These are phyloP conservation scores for Physocladia obscura DNA, from an alignment of 192 early-diverging fungal species.

Conservation along the genomic window DNA sequence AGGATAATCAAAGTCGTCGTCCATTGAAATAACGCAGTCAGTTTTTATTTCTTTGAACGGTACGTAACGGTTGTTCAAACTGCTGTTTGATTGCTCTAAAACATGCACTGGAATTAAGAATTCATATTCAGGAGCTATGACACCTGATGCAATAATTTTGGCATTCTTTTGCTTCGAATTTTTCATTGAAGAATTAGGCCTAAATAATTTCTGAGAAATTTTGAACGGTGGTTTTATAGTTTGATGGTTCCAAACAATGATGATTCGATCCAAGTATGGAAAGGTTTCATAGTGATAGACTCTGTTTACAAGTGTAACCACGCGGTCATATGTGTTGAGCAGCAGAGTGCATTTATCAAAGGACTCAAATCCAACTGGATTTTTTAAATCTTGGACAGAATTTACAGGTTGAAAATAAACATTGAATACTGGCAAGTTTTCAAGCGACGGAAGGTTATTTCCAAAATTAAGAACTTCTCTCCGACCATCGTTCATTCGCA, in stretches of 20 bases:
- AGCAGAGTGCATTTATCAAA: constrained; percentile 37
- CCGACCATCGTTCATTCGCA: neutral
- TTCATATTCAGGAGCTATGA: neutral
- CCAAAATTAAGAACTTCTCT: neutral
- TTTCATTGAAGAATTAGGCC: no score
- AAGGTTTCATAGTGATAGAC: constrained; percentile 32
- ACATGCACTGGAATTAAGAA: constrained; percentile 30
- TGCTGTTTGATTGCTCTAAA: constrained; percentile 17
- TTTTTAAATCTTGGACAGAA: neutral
- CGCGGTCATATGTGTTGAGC: constrained; percentile 32
- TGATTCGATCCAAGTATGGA: constrained; percentile 17
- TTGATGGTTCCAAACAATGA: constrained; percentile 41
- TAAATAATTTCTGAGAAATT: no score
- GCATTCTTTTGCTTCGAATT: neutral
- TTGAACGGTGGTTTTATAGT: constrained; percentile 14
- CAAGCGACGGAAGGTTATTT: neutral
- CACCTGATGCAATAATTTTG: neutral
- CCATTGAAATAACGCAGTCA: constrained; percentile 38
- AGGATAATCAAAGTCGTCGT: constrained; percentile 41
- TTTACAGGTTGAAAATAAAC: neutral
- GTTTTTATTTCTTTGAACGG: constrained; percentile 33
- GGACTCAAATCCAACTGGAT: neutral
- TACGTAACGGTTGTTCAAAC: constrained; percentile 36
- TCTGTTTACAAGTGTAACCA: constrained; percentile 9
- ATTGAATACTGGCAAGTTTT: neutral